Conservation (phyloP, 495 filamentous ascomycete genomes). For the Penicillium argentinense region DNA sequence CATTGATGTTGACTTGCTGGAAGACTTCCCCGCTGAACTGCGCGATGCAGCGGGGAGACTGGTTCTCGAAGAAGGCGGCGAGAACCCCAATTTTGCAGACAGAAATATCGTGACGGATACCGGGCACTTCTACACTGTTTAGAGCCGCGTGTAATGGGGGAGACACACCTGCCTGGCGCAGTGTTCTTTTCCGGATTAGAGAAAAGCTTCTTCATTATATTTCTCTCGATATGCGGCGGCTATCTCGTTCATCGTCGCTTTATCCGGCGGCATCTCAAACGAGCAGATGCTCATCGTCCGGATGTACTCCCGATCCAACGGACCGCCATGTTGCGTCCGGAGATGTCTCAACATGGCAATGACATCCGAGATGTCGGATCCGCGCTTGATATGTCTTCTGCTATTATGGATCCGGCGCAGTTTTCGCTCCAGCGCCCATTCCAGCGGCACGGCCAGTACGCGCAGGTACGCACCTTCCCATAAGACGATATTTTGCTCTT, state of each 20-base stretch:
- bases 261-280: slow-evolving; percentile 27
- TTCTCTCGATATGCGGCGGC: slow-evolving; percentile 21
- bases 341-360: slow-evolving; percentile 27
- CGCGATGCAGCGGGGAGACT: slow-evolving; percentile 22
- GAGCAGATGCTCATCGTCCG: slow-evolving; percentile 27
- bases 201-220: slow-evolving; percentile 23
- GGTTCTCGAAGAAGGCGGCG: slow-evolving; percentile 26
- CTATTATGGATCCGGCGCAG: slow-evolving; percentile 27
- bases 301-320: slow-evolving; percentile 23
- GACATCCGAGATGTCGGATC: slow-evolving; percentile 26
- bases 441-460: slow-evolving; percentile 29
- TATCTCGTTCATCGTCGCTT: slow-evolving; percentile 24
- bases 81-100: slow-evolving; percentile 21
- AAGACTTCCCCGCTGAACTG: slow-evolving; percentile 11
- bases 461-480: slow-evolving; percentile 23
- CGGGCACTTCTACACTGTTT: slow-evolving; percentile 31
- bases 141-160: slow-evolving; percentile 1
- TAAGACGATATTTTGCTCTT: slow-evolving; percentile 28
- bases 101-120: slow-evolving; percentile 36
- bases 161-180: not conserved
- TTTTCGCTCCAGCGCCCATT: slow-evolving; percentile 37
- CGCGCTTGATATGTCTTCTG: slow-evolving; percentile 14
- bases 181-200: not conserved
- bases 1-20: slow-evolving; percentile 20
- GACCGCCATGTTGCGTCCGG: slow-evolving; percentile 17